Conservation (phyloP, 2,329 filamentous ascomycete species). For the Rhexocercosporidium sp. region DNA sequence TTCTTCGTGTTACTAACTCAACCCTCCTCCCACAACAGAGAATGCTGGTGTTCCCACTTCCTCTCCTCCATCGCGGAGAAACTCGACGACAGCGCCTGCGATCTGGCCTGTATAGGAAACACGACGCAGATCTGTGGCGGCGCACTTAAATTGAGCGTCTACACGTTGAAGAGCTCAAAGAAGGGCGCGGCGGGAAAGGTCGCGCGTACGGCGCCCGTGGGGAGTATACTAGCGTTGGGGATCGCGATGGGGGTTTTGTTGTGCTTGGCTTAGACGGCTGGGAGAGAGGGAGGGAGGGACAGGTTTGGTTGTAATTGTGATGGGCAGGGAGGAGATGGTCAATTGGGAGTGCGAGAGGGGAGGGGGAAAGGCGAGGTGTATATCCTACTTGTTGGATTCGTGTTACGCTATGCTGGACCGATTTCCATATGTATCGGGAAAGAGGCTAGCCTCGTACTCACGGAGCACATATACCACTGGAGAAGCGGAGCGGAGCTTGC, state of each 20-base stretch:
- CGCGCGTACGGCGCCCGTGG: conserved; percentile 26
- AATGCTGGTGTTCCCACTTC: conserved; percentile 64
- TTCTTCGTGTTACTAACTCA: neutral
- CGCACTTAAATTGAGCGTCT: conserved; percentile 53
- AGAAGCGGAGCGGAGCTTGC: neutral
- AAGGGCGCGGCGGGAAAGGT: conserved; percentile 27
- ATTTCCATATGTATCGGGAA: neutral
- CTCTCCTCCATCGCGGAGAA: conserved; percentile 53
- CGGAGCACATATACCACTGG: neutral
- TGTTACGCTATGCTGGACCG: conserved; percentile 6
- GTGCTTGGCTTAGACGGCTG: conserved; percentile 29
- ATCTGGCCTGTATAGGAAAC: conserved; percentile 60
- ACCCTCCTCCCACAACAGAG: conserved; percentile 46
- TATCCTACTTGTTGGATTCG: conserved; percentile 2
- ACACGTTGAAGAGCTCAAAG: conserved; percentile 37
- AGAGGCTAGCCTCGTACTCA: too few relatives aligned
- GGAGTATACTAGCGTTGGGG: conserved; percentile 33
- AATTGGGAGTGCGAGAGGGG: neutral
- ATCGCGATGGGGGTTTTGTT: conserved; percentile 35
- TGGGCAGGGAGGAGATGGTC: neutral
- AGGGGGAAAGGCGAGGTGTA: neutral
- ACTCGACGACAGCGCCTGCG: conserved; percentile 54
- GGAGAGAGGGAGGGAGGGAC: neutral
- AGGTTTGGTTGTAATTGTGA: neutral
- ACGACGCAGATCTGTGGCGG: conserved; percentile 59